Base-by-base conservation (phyloP, 495 filamentous ascomycete genomes). In the Podospora pseudocomata region DNA sequence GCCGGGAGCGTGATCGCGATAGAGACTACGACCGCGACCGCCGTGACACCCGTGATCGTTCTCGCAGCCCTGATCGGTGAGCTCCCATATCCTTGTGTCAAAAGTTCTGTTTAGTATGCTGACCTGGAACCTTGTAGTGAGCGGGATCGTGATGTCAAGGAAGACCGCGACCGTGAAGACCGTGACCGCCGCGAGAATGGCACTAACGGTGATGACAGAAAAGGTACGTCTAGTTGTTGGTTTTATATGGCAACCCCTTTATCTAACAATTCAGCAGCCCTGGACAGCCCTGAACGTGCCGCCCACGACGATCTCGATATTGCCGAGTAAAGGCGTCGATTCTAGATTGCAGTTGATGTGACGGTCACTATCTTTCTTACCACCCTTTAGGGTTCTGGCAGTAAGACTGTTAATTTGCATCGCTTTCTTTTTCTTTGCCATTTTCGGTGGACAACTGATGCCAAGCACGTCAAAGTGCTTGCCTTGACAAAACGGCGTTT, bases 231-330 rank as follows among this genome's bases (percentile, higher is more conserved):
- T 32, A 32, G 30, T 32, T 7, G 4, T 19, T 60, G 20, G 19
- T 49, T 13, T 13, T 49, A 18, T 49, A 5, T 26, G 18, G 6
- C 11, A 30, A 59, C 2, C 3, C 3, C 55, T 26, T 3, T 79
- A 59, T 58, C 70, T 80, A 60, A 79, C 69, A 66, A 18, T 1
- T 6, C 34, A 54, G 16, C 65, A 83, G 83, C 87, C 75, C 80
- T 90, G 77, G 91, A 94, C 60, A 90, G 91, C 70, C 89, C 92
- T 15, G 76, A 76, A 61, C 86, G 90, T 67, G 90, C 93, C 64
- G 90, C 89, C 72, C 94, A 97, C 77, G 96, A 99, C 80, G 95
- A 99, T 77, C 86, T 99, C 74, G 95, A 99, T 79, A 94, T 94
- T 78, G 95, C 94, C 77, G 95, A 98, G 86, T 97, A 54, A 60